Evolutionary conservation across 257 asterid genomes (phyloP), one percentile per base, ranked within the genome.

Genomic region (Capsicum baccatum): DNA sequence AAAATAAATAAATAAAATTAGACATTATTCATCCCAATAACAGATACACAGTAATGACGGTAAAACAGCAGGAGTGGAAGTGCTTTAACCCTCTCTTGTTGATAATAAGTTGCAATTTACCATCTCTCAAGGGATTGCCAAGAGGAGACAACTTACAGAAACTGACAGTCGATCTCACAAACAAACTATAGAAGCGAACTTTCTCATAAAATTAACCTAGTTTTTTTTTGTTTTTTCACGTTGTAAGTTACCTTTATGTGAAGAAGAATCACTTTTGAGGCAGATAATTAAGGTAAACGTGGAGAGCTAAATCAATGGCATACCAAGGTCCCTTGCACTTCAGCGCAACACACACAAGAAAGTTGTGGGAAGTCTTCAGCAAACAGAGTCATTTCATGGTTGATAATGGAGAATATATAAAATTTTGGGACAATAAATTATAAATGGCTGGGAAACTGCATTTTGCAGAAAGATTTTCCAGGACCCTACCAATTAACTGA

Each of bases 11-110:
- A 39, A 39, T 3, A 2, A 39, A 39, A 39, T 39, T 4, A 39
- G 74, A 66, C 47, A 0, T 66, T 58, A 73, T 47, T 19, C 80
- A 73, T 73, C 80, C 60, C 11, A 50, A 73, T 50, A 73, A 73
- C n/a, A 73, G 37, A 73, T 21, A 48, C 11, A 6, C 17, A 48
- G 37, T 11, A 74, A 48, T 48, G 80, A 74, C 60, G 48, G 80
- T 17, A 74, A 68, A 73, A 73, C 39, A 73, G 80, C n/a, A 47
- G 39, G 60, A 73, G 60, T 19, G 60, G 42, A 74, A 47, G 80
- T 12, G 59, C 59, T 73, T 73, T 47, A 47, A 73, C n/a, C 59
- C 37, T 11, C 59, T 48, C n/a, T 19, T 47, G 80, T 47, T 47
- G 39, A 15, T 9, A 71, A 37, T 48, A 71, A n/a, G 16, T 47